Evolutionary conservation across 2,329 filamentous ascomycete genomes (phyloP).

Genomic region (Ilyonectria robusta): DNA sequence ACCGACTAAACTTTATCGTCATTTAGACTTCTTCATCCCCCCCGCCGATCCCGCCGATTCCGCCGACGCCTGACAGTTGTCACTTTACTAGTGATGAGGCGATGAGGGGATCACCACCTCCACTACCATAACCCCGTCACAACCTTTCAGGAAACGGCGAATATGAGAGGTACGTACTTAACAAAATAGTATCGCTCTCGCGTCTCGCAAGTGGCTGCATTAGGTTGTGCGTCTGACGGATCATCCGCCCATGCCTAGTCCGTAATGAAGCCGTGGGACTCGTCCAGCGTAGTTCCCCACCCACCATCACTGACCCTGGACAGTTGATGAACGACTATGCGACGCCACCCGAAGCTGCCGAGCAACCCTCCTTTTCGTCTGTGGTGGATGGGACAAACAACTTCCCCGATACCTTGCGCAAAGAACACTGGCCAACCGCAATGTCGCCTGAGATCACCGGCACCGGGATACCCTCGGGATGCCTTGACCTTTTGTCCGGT

Average conservation of each 20-base stretch:
- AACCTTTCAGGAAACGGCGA: not conserved
- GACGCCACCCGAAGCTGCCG: constrained; percentile 4
- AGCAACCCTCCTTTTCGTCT: not conserved
- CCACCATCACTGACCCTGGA: constrained; percentile 1
- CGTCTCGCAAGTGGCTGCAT: constrained; percentile 23
- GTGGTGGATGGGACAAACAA: not conserved
- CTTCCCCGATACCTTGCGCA: not conserved
- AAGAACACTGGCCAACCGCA: not conserved
- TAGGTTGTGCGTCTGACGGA: constrained; percentile 15
- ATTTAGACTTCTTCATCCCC: not conserved
- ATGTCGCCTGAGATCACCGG: not conserved
- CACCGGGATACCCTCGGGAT: not conserved
- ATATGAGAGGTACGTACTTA: constrained; percentile 5
- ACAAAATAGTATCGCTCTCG: not conserved
- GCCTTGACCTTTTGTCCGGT: not conserved
- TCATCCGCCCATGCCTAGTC: constrained; percentile 6
- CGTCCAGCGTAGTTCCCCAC: constrained; percentile 9
- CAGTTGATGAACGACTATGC: not conserved
- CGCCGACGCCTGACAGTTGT: not conserved
- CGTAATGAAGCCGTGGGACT: not conserved
- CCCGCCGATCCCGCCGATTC: not conserved
- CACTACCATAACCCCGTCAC: not conserved
- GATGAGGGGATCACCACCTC: constrained; percentile 12
- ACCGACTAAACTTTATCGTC: not conserved
- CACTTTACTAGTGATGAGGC: too few relatives aligned